Base-by-base conservation (phyloP, 805 yeast species). In the Hanseniaspora clermontiae region DNA sequence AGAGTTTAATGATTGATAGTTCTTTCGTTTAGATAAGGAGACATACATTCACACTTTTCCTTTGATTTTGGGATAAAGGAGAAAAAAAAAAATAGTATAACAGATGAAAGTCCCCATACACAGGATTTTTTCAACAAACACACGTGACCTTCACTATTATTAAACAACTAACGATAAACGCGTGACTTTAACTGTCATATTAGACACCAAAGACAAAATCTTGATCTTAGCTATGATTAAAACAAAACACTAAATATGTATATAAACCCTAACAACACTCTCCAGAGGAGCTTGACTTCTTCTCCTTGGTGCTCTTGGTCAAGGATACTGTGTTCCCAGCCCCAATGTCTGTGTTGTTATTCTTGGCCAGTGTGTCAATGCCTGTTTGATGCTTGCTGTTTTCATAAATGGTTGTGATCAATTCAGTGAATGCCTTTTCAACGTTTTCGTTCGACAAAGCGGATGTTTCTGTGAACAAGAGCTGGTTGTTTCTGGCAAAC, bases 361-460 rank as follows among this genome's bases (percentile, higher is more conserved):
- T 42, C 14, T 51, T 51, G n/a, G 39, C 19, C 20, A 51, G 9
- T n/a, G 50, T 43, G 8, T 51, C 55, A 37, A 51, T 51, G 5
- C 55, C 55, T 10, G 49, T 37, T 51, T 51, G 55, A 8, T 51
- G 55, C 17, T 51, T 51, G 7, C 46, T 14, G 31, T 51, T 51
- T 38, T 51, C 49, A 71, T 89, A 90, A 64, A 93, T 93, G 64
- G 91, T 87, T 61, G 90, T 87, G 65, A 93, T 80, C 62, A 93
- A 79, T 70, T 90, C 95, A 69, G 89, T 87, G 79, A 93, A 93
- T 9, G 97, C 90, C 62, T 82, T 77, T 68, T 93, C 97, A 58
- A 93, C 98, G 69, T 93, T 93, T 66, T 91, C 95, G 47, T 95
- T 84, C 63, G 87, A 87, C 60, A 93, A 77, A 31, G 97, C 98